These are phyloP conservation scores for Dictyostelium intermedium DNA, from an alignment of 78 protist genomes.

Conservation along the genomic window DNA sequence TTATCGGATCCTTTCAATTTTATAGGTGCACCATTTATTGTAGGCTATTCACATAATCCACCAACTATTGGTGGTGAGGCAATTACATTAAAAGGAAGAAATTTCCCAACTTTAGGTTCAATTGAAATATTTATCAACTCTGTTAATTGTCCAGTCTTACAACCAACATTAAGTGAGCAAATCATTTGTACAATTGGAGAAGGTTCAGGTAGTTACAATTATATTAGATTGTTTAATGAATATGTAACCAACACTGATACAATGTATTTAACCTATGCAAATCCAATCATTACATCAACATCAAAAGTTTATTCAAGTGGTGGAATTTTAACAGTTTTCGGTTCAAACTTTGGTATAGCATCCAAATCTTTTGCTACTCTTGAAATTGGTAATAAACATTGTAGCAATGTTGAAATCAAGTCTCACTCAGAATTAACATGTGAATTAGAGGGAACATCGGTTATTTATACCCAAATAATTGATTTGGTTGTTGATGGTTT, in stretches of 20 bases:
- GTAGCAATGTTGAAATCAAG: neutral
- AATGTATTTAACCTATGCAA: neutral
- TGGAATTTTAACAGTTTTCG: neutral
- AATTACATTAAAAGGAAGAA: neutral
- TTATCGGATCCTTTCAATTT: slow-evolving; percentile 2
- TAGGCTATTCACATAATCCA: neutral
- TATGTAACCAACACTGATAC: neutral
- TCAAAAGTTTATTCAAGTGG: neutral
- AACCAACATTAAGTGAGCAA: neutral
- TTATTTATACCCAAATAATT: neutral
- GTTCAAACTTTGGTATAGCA: neutral
- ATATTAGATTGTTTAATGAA: neutral
- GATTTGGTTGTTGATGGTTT: slow-evolving; percentile 6
- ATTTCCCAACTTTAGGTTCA: neutral
- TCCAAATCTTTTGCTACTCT: neutral
- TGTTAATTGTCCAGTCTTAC: neutral
- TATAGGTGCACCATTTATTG: neutral
- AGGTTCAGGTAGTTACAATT: neutral
- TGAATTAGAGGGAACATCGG: neutral
- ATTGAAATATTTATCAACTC: neutral
- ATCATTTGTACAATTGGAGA: neutral
- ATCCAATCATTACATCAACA: neutral
- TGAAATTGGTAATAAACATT: neutral
- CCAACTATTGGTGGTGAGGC: neutral
- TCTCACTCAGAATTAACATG: neutral